Conservation (phyloP, 2,329 filamentous ascomycete genomes). For the Mycocentrospora acerina region DNA sequence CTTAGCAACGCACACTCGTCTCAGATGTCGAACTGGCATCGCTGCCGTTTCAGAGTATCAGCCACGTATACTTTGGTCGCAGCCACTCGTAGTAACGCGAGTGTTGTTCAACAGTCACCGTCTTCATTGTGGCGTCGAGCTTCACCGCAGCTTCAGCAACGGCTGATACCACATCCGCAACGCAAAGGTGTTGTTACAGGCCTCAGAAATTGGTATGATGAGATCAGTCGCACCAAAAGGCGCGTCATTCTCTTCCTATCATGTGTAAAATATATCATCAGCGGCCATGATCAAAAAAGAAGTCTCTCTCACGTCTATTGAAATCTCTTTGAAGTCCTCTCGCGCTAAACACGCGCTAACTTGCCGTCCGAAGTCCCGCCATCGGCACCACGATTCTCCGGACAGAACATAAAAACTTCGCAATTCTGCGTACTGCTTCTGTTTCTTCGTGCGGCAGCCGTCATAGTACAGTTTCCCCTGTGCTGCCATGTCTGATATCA, state of each 20-base stretch:
- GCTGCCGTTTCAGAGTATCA: too few relatives aligned
- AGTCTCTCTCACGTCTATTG: background rate
- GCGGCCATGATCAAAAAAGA: slow-evolving; percentile 31
- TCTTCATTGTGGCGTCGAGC: too few relatives aligned
- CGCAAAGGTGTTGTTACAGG: slow-evolving; percentile 30
- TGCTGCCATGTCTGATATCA: slow-evolving; percentile 37
- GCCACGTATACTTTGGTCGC: too few relatives aligned
- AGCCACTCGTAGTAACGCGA: background rate
- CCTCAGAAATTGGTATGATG: slow-evolving; percentile 38
- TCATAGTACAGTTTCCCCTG: slow-evolving; percentile 70
- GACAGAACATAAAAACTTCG: slow-evolving; percentile 24
- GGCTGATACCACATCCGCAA: too few relatives aligned
- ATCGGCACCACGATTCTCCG: slow-evolving; percentile 5
- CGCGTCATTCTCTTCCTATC: slow-evolving; percentile 47
- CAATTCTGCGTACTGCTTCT: slow-evolving; percentile 45
- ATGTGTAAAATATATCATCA: slow-evolving; percentile 38
- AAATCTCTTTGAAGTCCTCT: background rate
- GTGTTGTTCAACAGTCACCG: background rate
- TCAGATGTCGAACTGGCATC: too few relatives aligned
- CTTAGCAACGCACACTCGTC: too few relatives aligned
- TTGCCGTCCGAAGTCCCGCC: background rate
- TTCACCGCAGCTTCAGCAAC: too few relatives aligned
- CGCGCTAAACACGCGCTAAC: slow-evolving; percentile 1
- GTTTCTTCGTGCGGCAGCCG: slow-evolving; percentile 74
- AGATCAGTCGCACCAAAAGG: slow-evolving; percentile 37